Evolutionary conservation across 2,329 filamentous ascomycete genomes (phyloP).

Genomic region (Dryadomyces quercus-mongolicae): DNA sequence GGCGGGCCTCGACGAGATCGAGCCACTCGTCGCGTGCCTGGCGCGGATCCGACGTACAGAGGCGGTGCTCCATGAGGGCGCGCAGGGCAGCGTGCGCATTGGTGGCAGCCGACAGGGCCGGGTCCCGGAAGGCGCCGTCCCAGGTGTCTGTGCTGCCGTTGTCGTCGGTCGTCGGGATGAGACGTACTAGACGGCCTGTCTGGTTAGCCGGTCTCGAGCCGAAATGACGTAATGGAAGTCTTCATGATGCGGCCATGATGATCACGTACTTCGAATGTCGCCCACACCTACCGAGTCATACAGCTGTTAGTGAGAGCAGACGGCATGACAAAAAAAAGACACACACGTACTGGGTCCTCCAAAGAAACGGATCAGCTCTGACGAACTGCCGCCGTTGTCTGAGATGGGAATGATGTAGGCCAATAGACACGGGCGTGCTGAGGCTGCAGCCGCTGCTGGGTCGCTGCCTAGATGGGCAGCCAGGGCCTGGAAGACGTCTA

Average conservation of each 20-base stretch:
- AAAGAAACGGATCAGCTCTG: conserved; percentile 86
- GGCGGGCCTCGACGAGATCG: conserved; percentile 73
- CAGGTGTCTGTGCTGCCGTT: conserved; percentile 13
- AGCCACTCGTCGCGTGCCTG: conserved; percentile 71
- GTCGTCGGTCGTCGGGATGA: conserved; percentile 56
- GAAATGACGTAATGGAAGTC: not conserved
- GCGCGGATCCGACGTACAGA: conserved; percentile 44
- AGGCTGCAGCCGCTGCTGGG: not conserved
- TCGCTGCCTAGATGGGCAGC: conserved; percentile 17
- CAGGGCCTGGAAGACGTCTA: conserved; percentile 72
- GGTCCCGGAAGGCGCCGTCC: not conserved
- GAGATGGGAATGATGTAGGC: conserved; percentile 91
- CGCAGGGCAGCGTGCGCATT: conserved; percentile 65
- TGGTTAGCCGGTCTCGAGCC: not conserved
- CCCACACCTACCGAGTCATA: conserved; percentile 47
- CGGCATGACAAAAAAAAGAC: not conserved
- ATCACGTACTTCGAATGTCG: conserved; percentile 52
- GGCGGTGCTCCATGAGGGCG: conserved; percentile 74
- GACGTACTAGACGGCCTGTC: conserved; percentile 70
- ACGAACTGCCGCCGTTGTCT: conserved; percentile 90
- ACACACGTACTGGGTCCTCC: conserved; percentile 65
- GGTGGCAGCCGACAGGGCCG: conserved; percentile 23
- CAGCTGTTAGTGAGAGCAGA: not conserved
- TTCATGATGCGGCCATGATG: no score
- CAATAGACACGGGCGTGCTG: conserved; percentile 39